These are phyloP conservation scores for Zea luxurians DNA, from an alignment of 176 grass and related monocot genomes.

Conservation along the genomic window DNA sequence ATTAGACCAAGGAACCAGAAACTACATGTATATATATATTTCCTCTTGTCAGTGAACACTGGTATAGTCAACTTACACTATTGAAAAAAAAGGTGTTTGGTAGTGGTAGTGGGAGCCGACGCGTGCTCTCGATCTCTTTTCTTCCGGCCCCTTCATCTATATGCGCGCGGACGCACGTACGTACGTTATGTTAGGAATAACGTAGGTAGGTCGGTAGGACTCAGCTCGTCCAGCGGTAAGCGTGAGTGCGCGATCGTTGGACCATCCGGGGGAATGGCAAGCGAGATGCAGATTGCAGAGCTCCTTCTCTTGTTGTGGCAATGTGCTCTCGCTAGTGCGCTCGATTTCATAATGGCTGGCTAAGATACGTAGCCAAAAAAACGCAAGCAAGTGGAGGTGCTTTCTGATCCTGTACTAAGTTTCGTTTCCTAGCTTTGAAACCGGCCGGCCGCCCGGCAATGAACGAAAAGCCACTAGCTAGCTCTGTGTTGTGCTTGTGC, in stretches of 20 bases:
- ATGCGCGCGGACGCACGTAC: not conserved
- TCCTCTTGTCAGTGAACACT: not conserved
- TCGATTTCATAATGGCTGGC: not conserved
- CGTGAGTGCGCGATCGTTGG: slow-evolving; percentile 4
- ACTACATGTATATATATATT: no score
- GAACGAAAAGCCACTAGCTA: not conserved
- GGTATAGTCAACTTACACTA: slow-evolving; percentile 15
- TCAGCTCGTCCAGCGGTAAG: not conserved
- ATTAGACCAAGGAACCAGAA: not conserved
- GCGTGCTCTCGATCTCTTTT: not conserved
- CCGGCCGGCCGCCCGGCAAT: not conserved
- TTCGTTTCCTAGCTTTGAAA: not conserved
- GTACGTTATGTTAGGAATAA: not conserved
- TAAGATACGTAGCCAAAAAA: not conserved
- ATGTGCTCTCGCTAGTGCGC: slow-evolving; percentile 18
- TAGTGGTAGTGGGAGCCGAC: not conserved
- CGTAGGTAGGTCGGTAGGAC: not conserved
- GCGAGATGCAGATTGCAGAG: not conserved
- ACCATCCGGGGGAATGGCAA: not conserved
- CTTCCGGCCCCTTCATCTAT: not conserved
- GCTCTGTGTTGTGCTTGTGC: not conserved
- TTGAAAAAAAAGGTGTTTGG: no score
- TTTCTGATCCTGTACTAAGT: slow-evolving; percentile 23
- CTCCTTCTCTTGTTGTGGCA: not conserved
- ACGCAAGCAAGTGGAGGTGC: not conserved